A percentile compares a stretch with the other conserved stretches of the same genome.
Evolutionary conservation across 1,284 basidiomycete species (phyloP).

Genomic region (Apiotrichum sp.): DNA sequence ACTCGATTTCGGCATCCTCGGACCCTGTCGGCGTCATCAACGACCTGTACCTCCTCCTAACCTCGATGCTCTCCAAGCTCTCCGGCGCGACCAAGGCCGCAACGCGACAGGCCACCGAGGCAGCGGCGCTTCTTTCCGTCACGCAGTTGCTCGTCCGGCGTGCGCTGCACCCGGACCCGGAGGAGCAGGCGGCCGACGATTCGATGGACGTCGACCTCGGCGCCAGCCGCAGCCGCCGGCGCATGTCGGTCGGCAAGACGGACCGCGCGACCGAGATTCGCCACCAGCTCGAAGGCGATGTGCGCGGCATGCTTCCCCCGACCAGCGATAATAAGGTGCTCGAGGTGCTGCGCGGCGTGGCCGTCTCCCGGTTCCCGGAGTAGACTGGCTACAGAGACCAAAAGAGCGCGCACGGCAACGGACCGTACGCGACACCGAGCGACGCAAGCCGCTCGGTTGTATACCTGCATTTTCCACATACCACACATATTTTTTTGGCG

Average conservation of each 20-base stretch:
- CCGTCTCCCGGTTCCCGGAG: conserved; percentile 31
- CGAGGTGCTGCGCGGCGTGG: conserved; percentile 56
- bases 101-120: conserved; percentile 29
- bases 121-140: conserved; percentile 39
- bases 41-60: conserved; percentile 63
- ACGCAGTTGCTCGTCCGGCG: conserved; percentile 53
- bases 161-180: conserved; percentile 6
- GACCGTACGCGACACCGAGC: too few species aligned
- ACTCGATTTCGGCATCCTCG: conserved; percentile 9
- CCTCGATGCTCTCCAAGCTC: conserved; percentile 60
- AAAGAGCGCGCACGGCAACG: neutral
- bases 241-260: neutral
- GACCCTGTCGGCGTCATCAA: conserved; percentile 49
- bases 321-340: conserved; percentile 49
- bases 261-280: conserved; percentile 4
- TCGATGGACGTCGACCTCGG: conserved; percentile 21
- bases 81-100: conserved; percentile 50
- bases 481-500: neutral
- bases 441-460: too few species aligned
- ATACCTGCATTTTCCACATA: neutral
- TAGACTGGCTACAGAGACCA: conserved; percentile 1
- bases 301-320: conserved; percentile 61
- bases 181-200: conserved; percentile 1
- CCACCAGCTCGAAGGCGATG: conserved; percentile 67
- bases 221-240: neutral